phyloP scores from a whole-genome alignment of 148 eudicot genomes.

The Chenopodium suecicum region DNA sequence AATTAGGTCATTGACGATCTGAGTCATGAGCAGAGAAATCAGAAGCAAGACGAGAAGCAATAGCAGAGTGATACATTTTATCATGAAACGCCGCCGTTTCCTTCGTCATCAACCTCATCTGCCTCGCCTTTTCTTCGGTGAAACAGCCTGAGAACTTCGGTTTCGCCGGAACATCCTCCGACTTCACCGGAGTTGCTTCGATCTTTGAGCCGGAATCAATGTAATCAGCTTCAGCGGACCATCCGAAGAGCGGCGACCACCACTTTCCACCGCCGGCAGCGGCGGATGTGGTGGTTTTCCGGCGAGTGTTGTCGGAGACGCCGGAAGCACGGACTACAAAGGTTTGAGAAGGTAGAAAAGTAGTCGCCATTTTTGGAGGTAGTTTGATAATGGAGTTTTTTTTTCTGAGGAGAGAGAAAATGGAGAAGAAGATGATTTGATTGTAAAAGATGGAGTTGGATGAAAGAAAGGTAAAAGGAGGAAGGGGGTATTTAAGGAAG shows the following conservation, averaged over 20 bases:
- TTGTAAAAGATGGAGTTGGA: not conserved
- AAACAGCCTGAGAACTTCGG: slow-evolving; percentile 51
- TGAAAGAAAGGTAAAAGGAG: not conserved
- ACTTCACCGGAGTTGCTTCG: not conserved
- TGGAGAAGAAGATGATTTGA: not conserved
- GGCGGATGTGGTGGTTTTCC: slow-evolving; percentile 20
- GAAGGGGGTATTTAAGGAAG: slow-evolving; percentile 15
- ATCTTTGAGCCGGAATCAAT: slow-evolving; percentile 25
- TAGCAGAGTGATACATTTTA: slow-evolving; percentile 77
- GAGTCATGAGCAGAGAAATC: slow-evolving; percentile 31
- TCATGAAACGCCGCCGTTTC: slow-evolving; percentile 61
- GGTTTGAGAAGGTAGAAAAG: slow-evolving; percentile 37
- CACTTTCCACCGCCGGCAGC: slow-evolving; percentile 29
- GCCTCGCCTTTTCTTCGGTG: slow-evolving; percentile 69
- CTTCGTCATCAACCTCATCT: slow-evolving; percentile 56
- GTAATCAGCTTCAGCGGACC: slow-evolving; percentile 66
- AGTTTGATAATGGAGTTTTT: not conserved
- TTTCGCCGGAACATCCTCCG: slow-evolving; percentile 11
- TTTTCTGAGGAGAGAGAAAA: slow-evolving; percentile 2
- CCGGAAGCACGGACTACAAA: slow-evolving; percentile 33
- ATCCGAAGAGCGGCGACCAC: slow-evolving; percentile 76
- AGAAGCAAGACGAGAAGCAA: slow-evolving; percentile 76
- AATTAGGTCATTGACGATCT: not conserved
- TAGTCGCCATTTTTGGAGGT: slow-evolving; percentile 44
- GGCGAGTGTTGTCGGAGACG: slow-evolving; percentile 23